These are phyloP conservation scores for Haplosporangium gracile DNA, from an alignment of 192 early-diverging fungal genomes.

Conservation along the genomic window DNA sequence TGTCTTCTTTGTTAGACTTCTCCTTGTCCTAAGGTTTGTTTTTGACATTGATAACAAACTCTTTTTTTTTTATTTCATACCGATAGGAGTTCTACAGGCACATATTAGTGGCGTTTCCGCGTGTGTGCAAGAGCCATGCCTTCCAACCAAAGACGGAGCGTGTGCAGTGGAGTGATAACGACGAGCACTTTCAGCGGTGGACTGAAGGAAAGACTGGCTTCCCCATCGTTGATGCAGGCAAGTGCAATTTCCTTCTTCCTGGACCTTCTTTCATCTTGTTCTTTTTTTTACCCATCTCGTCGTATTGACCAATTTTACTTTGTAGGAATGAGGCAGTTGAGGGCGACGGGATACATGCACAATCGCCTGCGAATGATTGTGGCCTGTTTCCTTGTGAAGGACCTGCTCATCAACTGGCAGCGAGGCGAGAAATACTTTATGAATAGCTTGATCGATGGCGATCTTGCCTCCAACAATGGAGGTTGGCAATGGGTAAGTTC, in stretches of 20 bases:
- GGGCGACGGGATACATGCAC: constrained; percentile 72
- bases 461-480: constrained; percentile 79
- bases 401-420: constrained; percentile 74
- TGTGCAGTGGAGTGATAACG: constrained; percentile 66
- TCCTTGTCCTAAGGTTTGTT: not conserved
- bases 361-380: constrained; percentile 79
- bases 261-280: not conserved
- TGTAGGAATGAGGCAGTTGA: constrained; percentile 70
- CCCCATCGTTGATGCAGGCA: constrained; percentile 75
- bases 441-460: constrained; percentile 73
- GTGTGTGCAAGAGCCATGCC: constrained; percentile 70
- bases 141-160: constrained; percentile 69
- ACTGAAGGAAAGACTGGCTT: constrained; percentile 73
- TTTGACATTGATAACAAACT: not conserved
- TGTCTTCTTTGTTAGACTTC: not conserved
- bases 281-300: not conserved
- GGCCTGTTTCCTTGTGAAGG: constrained; percentile 63
- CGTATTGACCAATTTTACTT: not conserved
- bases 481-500: constrained; percentile 74
- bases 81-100: constrained; percentile 74
- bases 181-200: constrained; percentile 65
- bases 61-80: not conserved
- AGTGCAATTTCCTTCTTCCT: not conserved
- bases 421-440: constrained; percentile 76
- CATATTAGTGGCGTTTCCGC: constrained; percentile 71